Base-by-base conservation (phyloP, 176 grass and related monocot species). In the Eragrostis curvula region DNA sequence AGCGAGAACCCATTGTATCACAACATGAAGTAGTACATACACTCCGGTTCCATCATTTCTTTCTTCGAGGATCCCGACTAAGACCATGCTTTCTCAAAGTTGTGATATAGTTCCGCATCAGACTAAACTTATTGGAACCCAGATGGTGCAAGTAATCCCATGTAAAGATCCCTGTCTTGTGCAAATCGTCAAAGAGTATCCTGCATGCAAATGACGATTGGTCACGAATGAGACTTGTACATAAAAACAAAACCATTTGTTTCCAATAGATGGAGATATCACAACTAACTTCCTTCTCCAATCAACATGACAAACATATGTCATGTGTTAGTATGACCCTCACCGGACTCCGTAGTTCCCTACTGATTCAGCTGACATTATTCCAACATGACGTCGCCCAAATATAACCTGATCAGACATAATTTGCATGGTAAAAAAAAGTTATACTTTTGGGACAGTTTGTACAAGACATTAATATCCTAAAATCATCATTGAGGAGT, bases 71-170 rank as follows among this genome's bases (percentile, higher is more conserved):
- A 76, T 98, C 95, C 39, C 95, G 79, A 75, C 74, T 89, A 82
- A 95, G 90, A 39, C 86, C 62, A 3, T 98, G 92, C 39, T 89
- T 98, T 81, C 84, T 98, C 88, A 95, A 87, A 83, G 85, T 91
- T 85, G 67, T 91, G 82, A 98, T 85, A 71, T 98, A 95, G 44
- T 82, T 84, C 48, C 92, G 83, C 82, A 91, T 91, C 20, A 98
- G 76, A 28, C 78, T 47, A 55, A 95, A 91, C 78, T 98, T 98
- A 36, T 93, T 93, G 9, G 84, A 61, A 80, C 92, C 96, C 48
- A 98, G 75, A 82, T 95, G 86, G 68, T 98, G 86, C 84, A 95
- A 78, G 91, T 98, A 95, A 45, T 98, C 93, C 96, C 96, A 98
- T 52, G 96, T 95, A 82, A 93, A 98, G 68, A 98, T 95, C 81